Percentiles rank a stretch among this genome's conserved stretches.
Conservation (phyloP, 768 basidiomycete genomes). For the Hypsizygus marmoreus region DNA sequence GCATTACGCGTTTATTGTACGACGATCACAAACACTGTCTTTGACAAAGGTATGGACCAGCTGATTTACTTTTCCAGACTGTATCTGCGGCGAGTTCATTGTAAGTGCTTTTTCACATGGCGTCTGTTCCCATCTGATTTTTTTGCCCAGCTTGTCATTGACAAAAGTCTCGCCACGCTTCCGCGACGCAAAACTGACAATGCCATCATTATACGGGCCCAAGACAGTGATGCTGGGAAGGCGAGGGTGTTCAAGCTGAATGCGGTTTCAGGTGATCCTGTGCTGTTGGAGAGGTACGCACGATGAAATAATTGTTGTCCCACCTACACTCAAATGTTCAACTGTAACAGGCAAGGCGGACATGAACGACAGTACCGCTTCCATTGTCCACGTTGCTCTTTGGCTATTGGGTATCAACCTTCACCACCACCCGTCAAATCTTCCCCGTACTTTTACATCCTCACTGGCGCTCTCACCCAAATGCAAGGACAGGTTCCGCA, state of each 20-base stretch:
- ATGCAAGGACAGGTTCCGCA: slow-evolving; percentile 84
- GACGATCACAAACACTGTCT: slow-evolving; percentile 25
- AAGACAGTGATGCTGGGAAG: slow-evolving; percentile 56
- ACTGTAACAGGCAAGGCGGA: slow-evolving; percentile 52
- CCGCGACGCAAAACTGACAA: slow-evolving; percentile 78
- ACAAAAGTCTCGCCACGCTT: slow-evolving; percentile 67
- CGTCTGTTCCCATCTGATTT: slow-evolving; percentile 1
- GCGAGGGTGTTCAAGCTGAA: slow-evolving; percentile 88
- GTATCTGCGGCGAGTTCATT: slow-evolving; percentile 87
- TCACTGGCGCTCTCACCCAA: slow-evolving; percentile 83
- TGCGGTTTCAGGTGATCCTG: slow-evolving; percentile 64
- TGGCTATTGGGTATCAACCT: slow-evolving; percentile 78
- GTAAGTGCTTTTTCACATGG: slow-evolving; percentile 39
- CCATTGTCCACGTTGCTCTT: slow-evolving; percentile 65
- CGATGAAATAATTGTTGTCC: background rate
- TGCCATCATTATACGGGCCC: slow-evolving; percentile 76
- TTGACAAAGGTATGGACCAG: slow-evolving; percentile 14
- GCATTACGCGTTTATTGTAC: slow-evolving; percentile 82
- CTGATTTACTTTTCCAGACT: slow-evolving; percentile 50
- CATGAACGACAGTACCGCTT: slow-evolving; percentile 79
- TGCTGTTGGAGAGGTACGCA: slow-evolving; percentile 76
- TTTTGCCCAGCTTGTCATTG: slow-evolving; percentile 69
- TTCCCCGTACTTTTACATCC: slow-evolving; percentile 77
- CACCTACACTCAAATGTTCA: slow-evolving; percentile 5
- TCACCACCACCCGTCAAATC: slow-evolving; percentile 76